phyloP scores from a whole-genome alignment of 176 grass and related monocot genomes.

The Saccharum officinarum region DNA sequence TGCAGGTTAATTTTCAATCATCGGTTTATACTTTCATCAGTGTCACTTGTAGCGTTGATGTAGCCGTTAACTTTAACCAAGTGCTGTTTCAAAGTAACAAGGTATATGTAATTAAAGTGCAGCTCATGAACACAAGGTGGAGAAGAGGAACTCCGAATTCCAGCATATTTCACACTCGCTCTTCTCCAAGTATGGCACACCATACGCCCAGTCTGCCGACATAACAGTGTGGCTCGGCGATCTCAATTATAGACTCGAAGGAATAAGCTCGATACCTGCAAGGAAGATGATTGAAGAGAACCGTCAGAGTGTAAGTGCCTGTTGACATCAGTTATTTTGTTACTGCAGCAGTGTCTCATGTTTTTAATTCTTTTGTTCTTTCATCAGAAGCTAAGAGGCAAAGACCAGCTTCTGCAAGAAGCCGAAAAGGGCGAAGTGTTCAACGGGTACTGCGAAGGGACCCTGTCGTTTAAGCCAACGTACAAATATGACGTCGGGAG shows the following conservation, averaged over 20 bases:
- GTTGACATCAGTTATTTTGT: background rate
- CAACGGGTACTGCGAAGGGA: constrained; percentile 63
- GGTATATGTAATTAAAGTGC: constrained; percentile 6
- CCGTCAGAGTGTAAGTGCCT: constrained; percentile 49
- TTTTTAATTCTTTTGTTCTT: background rate
- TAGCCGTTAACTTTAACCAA: background rate
- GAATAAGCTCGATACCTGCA: constrained; percentile 50
- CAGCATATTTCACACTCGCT: constrained; percentile 55
- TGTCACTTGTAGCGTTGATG: background rate
- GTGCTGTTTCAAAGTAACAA: background rate
- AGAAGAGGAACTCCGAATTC: constrained; percentile 68
- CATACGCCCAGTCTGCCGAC: constrained; percentile 32
- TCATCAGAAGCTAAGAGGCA: constrained; percentile 50
- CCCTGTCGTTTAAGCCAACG: constrained; percentile 66
- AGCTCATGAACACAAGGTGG: constrained; percentile 62
- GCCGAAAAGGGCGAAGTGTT: constrained; percentile 69
- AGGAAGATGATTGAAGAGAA: constrained; percentile 59
- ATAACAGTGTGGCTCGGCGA: constrained; percentile 72
- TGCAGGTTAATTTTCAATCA: constrained; percentile 40
- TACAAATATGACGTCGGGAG: constrained; percentile 68
- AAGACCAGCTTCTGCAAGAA: constrained; percentile 71
- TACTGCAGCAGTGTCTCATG: background rate
- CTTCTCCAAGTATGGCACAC: constrained; percentile 43
- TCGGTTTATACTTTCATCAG: background rate
- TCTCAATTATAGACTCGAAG: constrained; percentile 70